Evolutionary conservation across 1,284 basidiomycete genomes (phyloP), one percentile per base, ranked within the genome.

Genomic region (Cryptococcus sp.): DNA sequence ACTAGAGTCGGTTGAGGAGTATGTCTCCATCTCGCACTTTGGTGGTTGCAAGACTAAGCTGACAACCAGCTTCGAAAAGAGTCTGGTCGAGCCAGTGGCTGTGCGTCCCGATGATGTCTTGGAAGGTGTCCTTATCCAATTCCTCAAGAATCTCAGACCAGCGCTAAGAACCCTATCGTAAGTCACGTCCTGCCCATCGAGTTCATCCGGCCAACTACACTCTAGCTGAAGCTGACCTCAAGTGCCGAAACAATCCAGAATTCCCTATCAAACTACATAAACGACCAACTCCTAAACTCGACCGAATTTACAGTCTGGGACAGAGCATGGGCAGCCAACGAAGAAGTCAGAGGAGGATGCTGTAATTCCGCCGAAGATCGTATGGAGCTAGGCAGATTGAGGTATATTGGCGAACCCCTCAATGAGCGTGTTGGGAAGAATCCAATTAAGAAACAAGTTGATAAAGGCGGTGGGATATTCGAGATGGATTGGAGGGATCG

Each of bases 301-400:
- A 46, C 53, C 41, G 70, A 72, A 46, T 73, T 70, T 47, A 73
- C 72, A 0, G 70, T 72, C 1, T 73, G 72, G 72, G 72, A 73
- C 45, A 45, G 62, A 25, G 60, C 61, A 9, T 73, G 70, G 72
- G 58, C 66, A 11, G 62, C 66, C 5, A 62, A 71, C 52, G 72
- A 73, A 55, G 66, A 72, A 41, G 59, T 62, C 18, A 55, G 66
- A 32, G 63, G 52, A 9, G 41, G 51, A 13, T 73, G 72, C 55
- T 73, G 72, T 54, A 61, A 55, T 28, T 37, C 46, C 13, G 44
- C 56, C 19, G 47, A 46, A 2, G 52, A 67, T 23, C 55, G 70
- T 11, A 32, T 23, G 1, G 60, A 64, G 43, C 49, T 68, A 2
- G 71, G 70, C 4, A 48, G 66, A 34, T 50, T 72, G 56, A 57